phyloP scores from a whole-genome alignment of 1,284 basidiomycete genomes.

The Trametes versicolor region DNA sequence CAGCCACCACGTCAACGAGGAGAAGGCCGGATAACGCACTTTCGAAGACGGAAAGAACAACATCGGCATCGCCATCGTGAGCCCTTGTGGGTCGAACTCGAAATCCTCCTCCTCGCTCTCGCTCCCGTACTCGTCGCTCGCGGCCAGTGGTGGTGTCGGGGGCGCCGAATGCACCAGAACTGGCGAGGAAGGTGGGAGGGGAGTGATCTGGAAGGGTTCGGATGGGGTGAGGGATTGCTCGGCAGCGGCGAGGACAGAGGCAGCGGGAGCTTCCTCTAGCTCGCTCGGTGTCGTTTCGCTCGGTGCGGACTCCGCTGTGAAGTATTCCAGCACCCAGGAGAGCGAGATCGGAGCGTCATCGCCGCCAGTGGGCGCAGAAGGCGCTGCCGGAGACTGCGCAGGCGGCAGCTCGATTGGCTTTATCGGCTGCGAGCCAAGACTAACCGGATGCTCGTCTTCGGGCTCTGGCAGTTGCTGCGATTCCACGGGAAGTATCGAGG shows the following conservation, averaged over 20 bases:
- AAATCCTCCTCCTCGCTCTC: neutral
- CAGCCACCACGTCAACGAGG: neutral
- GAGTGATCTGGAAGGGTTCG: neutral
- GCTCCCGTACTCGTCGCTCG: neutral
- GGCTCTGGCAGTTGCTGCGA: neutral
- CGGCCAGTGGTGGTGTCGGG: neutral
- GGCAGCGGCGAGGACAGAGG: no score
- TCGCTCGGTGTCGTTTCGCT: no score
- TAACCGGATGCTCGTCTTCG: neutral
- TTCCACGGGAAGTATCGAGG: neutral
- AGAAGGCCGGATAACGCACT: neutral
- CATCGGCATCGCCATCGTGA: neutral
- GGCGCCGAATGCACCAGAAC: neutral
- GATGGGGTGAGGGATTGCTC: no score
- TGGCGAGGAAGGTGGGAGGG: neutral
- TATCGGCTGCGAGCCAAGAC: neutral
- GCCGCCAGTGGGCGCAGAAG: no score
- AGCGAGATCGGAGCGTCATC: no score
- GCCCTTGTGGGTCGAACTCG: neutral
- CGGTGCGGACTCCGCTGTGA: no score
- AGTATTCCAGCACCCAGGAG: no score
- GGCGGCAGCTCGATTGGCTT: no score
- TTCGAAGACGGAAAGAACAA: neutral
- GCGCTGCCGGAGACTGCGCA: no score
- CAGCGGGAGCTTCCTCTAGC: no score